Conservation (phyloP, 192 early-diverging fungal species). For the Rhizophagus sp. region DNA sequence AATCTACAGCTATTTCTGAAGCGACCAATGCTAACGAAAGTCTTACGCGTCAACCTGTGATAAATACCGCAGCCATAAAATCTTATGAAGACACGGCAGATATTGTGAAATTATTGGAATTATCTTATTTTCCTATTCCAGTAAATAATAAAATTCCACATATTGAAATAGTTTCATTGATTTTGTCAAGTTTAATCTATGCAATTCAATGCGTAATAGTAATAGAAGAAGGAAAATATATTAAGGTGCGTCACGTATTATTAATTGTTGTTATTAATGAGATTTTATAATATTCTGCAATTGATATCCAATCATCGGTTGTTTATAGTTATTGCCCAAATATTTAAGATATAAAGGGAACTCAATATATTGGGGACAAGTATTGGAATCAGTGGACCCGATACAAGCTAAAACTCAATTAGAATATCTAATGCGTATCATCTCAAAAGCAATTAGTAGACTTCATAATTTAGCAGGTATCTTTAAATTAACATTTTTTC, state of each 20-base stretch:
- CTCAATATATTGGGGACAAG: slow-evolving; percentile 37
- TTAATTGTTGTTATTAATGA: not conserved
- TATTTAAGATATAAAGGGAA: slow-evolving; percentile 33
- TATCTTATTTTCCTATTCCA: not conserved
- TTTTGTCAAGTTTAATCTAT: not conserved
- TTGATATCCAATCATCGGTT: no score
- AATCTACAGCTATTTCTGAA: not conserved
- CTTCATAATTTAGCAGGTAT: slow-evolving; percentile 27
- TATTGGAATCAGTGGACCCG: slow-evolving; percentile 22
- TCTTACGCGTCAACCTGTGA: not conserved
- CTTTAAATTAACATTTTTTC: not conserved
- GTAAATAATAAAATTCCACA: not conserved
- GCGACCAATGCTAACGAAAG: not conserved
- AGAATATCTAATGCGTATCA: slow-evolving; percentile 30
- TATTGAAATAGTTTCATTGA: not conserved
- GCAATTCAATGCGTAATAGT: slow-evolving; percentile 28
- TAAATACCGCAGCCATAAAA: not conserved
- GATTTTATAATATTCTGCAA: not conserved
- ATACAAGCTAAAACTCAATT: slow-evolving; percentile 35
- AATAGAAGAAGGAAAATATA: slow-evolving; percentile 30
- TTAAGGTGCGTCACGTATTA: slow-evolving; percentile 30
- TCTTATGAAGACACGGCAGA: no score
- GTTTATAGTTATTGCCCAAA: slow-evolving; percentile 34
- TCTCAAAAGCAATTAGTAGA: slow-evolving; percentile 24
- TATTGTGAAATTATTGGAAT: no score